These are phyloP conservation scores for Craspedostauros australis DNA, from an alignment of 108 stramenopile genomes.

Conservation along the genomic window DNA sequence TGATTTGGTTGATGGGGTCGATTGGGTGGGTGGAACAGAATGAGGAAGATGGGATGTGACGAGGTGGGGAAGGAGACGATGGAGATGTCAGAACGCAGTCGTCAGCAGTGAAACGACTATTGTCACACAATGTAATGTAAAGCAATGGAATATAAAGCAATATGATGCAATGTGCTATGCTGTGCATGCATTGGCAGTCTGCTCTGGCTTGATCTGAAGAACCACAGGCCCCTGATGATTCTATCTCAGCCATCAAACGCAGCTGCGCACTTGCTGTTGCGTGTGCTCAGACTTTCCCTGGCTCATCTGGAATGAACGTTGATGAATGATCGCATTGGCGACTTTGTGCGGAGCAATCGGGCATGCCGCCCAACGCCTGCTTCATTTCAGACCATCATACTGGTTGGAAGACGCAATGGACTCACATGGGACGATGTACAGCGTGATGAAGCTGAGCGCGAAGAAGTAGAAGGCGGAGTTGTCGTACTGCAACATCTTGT, in stretches of 20 bases:
- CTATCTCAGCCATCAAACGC: no score
- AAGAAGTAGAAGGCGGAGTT: conserved; percentile 92
- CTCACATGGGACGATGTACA: conserved; percentile 89
- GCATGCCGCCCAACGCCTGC: background rate
- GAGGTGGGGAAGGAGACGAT: background rate
- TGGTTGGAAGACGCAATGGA: conserved; percentile 10
- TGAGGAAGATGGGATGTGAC: conserved; percentile 3
- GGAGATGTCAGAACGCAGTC: background rate
- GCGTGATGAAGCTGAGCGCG: conserved; percentile 74
- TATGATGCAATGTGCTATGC: no score
- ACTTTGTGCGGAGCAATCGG: background rate
- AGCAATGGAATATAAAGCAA: no score
- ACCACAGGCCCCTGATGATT: no score
- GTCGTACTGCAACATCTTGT: conserved; percentile 87
- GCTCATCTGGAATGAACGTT: no score
- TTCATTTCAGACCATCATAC: background rate
- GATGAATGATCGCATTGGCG: background rate
- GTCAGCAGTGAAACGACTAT: background rate
- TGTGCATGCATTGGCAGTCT: no score
- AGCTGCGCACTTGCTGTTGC: no score
- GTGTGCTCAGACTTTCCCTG: no score
- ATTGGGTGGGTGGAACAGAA: conserved; percentile 5
- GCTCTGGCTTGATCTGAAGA: no score
- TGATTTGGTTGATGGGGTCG: background rate
- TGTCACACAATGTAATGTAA: no score